Conservation (phyloP, 148 eudicot genomes). For the Pouteria glomerata region DNA sequence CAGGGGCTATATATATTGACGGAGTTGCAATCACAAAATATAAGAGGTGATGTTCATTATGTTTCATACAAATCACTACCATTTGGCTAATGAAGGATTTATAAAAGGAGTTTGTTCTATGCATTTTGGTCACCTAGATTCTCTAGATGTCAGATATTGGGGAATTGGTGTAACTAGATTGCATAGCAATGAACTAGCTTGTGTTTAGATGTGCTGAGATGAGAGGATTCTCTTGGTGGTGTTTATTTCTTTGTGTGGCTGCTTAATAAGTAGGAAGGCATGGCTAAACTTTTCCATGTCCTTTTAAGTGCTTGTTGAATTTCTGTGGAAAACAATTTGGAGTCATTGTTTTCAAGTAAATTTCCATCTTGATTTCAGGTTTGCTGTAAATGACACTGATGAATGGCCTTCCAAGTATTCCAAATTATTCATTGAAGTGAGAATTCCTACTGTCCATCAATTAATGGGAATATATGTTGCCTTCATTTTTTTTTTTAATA, state of each 20-base stretch:
- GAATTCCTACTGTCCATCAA: conserved; percentile 11
- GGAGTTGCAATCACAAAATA: conserved; percentile 88
- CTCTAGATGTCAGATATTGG: not conserved
- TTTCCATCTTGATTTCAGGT: conserved; percentile 41
- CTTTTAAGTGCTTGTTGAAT: not conserved
- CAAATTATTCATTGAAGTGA: conserved; percentile 84
- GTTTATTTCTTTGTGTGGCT: too few relatives aligned
- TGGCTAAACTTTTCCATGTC: not conserved
- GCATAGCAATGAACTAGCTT: not conserved
- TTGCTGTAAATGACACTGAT: conserved; percentile 82
- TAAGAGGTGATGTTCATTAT: conserved; percentile 48
- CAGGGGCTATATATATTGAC: conserved; percentile 92
- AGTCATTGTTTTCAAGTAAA: not conserved
- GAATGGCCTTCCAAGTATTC: conserved; percentile 99
- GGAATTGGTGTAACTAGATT: not conserved
- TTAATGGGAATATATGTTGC: not conserved
- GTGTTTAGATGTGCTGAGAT: not conserved
- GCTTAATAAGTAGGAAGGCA: not conserved
- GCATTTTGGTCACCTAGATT: not conserved
- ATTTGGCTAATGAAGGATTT: not conserved
- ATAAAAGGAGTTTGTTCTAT: not conserved
- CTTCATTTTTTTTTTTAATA: not conserved
- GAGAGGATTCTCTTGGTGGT: not conserved
- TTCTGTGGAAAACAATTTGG: conserved; percentile 1
- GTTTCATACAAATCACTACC: not conserved